These are phyloP conservation scores for Blumeriella jaapii DNA, from an alignment of 2,329 filamentous ascomycete genomes.

Conservation along the genomic window DNA sequence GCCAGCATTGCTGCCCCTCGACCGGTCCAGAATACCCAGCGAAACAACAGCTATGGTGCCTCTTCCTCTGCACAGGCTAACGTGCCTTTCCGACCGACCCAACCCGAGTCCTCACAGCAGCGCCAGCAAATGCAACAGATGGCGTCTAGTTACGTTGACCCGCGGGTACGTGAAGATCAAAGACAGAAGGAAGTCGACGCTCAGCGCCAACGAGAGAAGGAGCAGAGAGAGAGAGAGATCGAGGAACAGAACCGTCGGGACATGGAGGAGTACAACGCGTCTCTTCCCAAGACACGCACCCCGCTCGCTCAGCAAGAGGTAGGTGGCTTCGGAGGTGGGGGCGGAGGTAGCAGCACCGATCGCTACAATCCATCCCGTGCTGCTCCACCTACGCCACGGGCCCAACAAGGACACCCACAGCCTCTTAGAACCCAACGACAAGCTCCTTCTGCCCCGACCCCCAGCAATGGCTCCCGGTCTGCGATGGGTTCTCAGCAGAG, in stretches of 20 bases:
- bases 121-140: conserved; percentile 47
- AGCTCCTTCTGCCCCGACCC: conserved; percentile 61
- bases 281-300: conserved; percentile 68
- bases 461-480: conserved; percentile 33
- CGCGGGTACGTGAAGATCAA: conserved; percentile 39
- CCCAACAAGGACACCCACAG: conserved; percentile 43
- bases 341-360: conserved; percentile 34
- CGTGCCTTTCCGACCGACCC: conserved; percentile 34
- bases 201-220: conserved; percentile 42
- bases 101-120: conserved; percentile 36
- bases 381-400: conserved; percentile 64
- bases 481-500: conserved; percentile 39
- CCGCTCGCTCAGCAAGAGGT: conserved; percentile 85
- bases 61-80: conserved; percentile 12
- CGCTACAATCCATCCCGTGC: conserved; percentile 80
- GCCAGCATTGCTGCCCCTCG: conserved; percentile 56
- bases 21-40: conserved; percentile 41
- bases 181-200: conserved; percentile 50
- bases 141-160: conserved; percentile 41
- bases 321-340: conserved; percentile 44
- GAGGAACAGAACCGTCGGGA: conserved; percentile 63
- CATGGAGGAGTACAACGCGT: conserved; percentile 80
- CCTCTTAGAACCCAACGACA: conserved; percentile 62
- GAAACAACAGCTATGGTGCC: conserved; percentile 32
- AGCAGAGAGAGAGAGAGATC: conserved; percentile 21